Base-by-base conservation (phyloP, 2,329 filamentous ascomycete species). In the Fusarium sp. region DNA sequence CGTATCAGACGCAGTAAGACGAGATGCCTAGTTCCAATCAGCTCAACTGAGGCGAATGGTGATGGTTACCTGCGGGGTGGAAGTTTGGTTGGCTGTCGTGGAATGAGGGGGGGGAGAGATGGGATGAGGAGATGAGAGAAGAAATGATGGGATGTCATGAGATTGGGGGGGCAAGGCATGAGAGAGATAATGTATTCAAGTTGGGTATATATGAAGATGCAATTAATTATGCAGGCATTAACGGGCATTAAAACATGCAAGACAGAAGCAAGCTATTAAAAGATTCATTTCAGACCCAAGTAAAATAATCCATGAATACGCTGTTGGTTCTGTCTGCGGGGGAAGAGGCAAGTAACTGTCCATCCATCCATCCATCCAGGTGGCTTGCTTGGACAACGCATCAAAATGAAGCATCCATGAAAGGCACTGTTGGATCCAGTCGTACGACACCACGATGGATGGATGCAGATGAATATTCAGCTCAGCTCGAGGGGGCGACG, bases 381-480 rank as follows among this genome's bases (percentile, higher is more conserved):
- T 71, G 73, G 72, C 71, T 75, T 62, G 50, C 38, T 31, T 69
- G 70, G 71, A 71, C 75, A 77, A 76, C 75, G 60, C 75, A 77
- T 77, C 75, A 67, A 69, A 69, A 59, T 62, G 64, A 54, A 54
- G 47, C 27, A 54, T 31, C 73, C 68, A 71, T 71, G 69, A 66
- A 66, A 76, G 73, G 50, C 63, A 29, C 40, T 57, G 59, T 63
- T 22, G 58, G 72, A 61, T 70, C 75, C 74, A 76, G 70, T 77
- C 71, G 71, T 76, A 71, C 66, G 66, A 76, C 68, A 76, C 70
- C 75, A 75, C 71, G 31, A 34, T 34, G 31, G 62, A 42, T 29
- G 71, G 62, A 45, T 29, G 71, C 57, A 66, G 38, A 20, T 29
- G 27, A 27, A 18, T 47, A n/a, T 57, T 38, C 47, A 54, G 47